Base-by-base conservation (phyloP, 371 early-diverging fungal species). In the Actinomucor elegans region DNA sequence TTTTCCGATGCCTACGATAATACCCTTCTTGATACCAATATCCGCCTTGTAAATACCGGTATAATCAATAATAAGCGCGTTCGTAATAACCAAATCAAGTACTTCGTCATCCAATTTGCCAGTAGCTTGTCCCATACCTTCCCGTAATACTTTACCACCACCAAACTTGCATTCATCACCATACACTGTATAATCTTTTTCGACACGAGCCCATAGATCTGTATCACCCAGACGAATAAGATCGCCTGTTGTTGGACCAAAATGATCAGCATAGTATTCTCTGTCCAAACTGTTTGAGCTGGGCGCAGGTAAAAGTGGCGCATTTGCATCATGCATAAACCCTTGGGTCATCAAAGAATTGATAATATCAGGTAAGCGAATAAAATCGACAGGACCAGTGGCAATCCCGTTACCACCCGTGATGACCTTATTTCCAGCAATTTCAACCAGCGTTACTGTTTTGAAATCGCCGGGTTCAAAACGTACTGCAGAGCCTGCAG, bases 31-130 rank as follows among this genome's bases (percentile, higher is more conserved):
- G 59, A 97, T 84, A 55, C 97, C 97, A 68, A 95, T 94, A 61
- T 97, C 96, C 7, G 97, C 95, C 85, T 96, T 96, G 80, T 89
- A 91, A 34, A 96, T 91, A n/a, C 97, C 97, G 10, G 91, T 88
- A 56, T 90, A 90, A 66, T 97, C 97, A 45, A 97, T 66, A 50
- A 97, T 88, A 34, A 95, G 60, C 0, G 90, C 91, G 60, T 97
- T 97, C 23, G 95, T 95, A 45, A 97, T 93, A 4, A 95, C 94
- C 42, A 94, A 67, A 64, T 97, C 97, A 51, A 95, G 67, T 4
- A 90, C 86, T 33, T 89, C 88, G 0, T 43, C 70, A 53, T 86
- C 87, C 2, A 57, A 36, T 14, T 84, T 62, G 9, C 76, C 80
- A 12, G 83, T 84, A 4, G 83, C 77, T 64, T 92, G 93, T 11